A percentile compares a stretch with the other conserved stretches of the same genome.
phyloP scores from a whole-genome alignment of 192 early-diverging fungal species.

The Rhizophagus clarus region DNA sequence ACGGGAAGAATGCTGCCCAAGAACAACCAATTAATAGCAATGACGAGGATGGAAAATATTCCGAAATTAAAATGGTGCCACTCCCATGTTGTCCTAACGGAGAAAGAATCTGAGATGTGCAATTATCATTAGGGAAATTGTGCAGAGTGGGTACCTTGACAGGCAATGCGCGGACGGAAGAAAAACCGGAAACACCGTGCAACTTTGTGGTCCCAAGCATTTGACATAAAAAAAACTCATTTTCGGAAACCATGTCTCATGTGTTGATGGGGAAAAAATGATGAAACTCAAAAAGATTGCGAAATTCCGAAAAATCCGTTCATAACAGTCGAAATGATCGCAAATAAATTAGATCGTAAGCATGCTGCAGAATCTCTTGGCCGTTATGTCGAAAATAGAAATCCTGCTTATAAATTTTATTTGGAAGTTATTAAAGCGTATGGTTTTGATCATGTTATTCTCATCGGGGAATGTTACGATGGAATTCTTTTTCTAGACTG shows the following conservation, averaged over 20 bases:
- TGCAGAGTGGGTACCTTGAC: background rate
- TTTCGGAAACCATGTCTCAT: constrained; percentile 12
- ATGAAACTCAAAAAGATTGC: background rate
- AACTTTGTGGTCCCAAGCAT: background rate
- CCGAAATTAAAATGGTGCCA: background rate
- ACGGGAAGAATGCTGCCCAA: background rate
- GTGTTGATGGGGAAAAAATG: constrained; percentile 7
- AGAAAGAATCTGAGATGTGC: background rate
- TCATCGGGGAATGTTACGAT: background rate
- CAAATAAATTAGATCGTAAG: background rate
- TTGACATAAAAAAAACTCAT: background rate
- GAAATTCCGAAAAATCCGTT: background rate
- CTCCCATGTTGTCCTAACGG: background rate
- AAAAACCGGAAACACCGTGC: background rate
- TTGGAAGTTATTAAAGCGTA: constrained; percentile 20
- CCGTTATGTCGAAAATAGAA: background rate
- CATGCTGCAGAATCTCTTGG: background rate
- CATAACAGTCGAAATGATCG: background rate
- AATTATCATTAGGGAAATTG: constrained; percentile 2
- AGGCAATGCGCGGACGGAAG: background rate
- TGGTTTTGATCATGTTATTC: constrained; percentile 18
- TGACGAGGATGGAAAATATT: background rate
- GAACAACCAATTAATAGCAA: constrained; percentile 25
- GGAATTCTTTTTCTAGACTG: constrained; percentile 26
- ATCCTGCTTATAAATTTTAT: background rate